Evolutionary conservation across 345 rosid genomes (phyloP).

Genomic region (Populus pruinosa): DNA sequence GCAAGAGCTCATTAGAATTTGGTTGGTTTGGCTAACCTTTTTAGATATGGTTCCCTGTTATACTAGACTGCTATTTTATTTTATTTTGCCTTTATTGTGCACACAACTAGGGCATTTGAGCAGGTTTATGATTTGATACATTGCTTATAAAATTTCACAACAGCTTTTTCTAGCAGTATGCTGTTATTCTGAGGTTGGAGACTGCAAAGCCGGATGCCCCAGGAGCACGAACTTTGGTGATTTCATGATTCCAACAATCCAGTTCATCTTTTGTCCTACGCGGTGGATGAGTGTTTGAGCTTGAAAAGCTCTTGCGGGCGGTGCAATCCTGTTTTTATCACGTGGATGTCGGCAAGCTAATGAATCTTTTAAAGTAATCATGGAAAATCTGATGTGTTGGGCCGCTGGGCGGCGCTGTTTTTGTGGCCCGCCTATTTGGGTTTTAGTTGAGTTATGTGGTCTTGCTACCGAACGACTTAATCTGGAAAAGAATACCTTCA

Average conservation of each 20-base stretch:
- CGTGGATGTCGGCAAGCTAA: background rate
- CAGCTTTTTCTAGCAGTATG: background rate
- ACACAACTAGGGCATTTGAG: constrained; percentile 3
- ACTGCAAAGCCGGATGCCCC: background rate
- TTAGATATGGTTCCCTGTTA: background rate
- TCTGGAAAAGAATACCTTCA: background rate
- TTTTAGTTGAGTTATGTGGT: background rate
- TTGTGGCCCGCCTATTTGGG: background rate
- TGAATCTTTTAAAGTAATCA: background rate
- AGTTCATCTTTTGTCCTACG: background rate
- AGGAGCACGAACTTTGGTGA: background rate
- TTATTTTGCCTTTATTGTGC: background rate
- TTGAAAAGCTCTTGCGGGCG: background rate
- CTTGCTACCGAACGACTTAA: background rate
- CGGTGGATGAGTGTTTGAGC: background rate
- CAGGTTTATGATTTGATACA: background rate
- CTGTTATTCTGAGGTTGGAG: background rate
- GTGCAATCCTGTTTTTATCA: background rate
- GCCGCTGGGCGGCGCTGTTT: background rate
- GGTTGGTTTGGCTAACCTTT: background rate
- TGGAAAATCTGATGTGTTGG: background rate
- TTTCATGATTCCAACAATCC: background rate
- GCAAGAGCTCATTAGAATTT: background rate
- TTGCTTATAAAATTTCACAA: background rate
- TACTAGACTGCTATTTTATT: background rate